Conservation (phyloP, 176 grass and related monocot genomes). For the Olyra latifolia region DNA sequence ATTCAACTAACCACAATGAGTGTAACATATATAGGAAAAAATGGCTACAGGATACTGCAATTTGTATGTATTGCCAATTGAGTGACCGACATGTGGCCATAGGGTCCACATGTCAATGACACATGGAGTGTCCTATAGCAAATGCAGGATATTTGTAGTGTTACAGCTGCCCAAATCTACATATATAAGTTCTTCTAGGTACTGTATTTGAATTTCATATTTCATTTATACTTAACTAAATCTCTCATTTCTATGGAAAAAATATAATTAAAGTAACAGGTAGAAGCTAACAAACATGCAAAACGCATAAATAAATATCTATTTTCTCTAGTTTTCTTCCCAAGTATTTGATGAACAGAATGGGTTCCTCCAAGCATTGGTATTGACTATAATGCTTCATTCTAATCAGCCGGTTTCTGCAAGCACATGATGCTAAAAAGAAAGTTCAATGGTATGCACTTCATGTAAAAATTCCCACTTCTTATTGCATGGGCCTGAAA, state of each 20-base stretch:
- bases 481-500: background rate
- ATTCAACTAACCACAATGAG: background rate
- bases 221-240: background rate
- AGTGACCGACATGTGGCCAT: too few species aligned
- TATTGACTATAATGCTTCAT: background rate
- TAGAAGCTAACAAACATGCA: background rate
- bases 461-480: background rate
- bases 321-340: background rate
- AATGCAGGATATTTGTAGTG: too few species aligned
- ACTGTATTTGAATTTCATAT: background rate
- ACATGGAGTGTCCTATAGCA: too few species aligned
- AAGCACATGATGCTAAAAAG: background rate
- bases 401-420: background rate
- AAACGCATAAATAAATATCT: background rate
- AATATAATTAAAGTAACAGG: background rate
- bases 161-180: background rate
- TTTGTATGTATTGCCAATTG: too few species aligned
- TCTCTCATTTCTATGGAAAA: background rate
- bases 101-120: too few species aligned
- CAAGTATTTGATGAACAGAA: background rate
- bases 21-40: background rate
- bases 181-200: background rate
- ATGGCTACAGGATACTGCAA: too few species aligned
- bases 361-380: background rate
- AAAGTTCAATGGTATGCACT: conserved; percentile 6